These are phyloP conservation scores for Globisporangium okanoganense DNA, from an alignment of 352 stramenopile genomes.

Conservation along the genomic window DNA sequence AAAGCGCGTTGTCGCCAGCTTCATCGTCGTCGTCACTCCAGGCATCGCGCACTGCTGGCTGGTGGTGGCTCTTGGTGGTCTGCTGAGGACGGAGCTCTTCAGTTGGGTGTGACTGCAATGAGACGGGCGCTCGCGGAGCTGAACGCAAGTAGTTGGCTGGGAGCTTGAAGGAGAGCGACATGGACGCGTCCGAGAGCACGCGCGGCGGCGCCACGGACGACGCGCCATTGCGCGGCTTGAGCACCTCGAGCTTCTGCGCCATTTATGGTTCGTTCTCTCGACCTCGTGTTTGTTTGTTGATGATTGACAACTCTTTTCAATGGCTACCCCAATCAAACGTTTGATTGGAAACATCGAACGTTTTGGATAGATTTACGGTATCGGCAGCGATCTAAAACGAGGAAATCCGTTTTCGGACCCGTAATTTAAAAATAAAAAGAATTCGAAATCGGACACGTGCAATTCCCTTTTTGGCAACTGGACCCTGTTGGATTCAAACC, in stretches of 20 bases:
- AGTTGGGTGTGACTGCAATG: background rate
- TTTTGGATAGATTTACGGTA: no score
- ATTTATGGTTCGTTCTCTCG: constrained; percentile 3
- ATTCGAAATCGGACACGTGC: no score
- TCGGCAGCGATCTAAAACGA: no score
- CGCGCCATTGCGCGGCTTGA: constrained; percentile 26
- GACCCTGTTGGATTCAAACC: no score
- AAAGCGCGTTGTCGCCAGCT: constrained; percentile 11
- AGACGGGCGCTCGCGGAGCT: background rate
- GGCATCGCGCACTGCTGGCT: background rate
- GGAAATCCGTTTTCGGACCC: no score
- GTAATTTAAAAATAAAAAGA: no score
- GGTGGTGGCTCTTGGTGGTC: background rate
- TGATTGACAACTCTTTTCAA: no score
- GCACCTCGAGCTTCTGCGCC: constrained; percentile 33
- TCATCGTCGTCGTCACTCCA: constrained; percentile 2
- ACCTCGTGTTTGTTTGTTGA: no score
- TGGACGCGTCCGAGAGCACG: constrained; percentile 33
- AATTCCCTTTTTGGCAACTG: no score
- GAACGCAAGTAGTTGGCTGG: constrained; percentile 24
- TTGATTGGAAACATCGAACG: no score
- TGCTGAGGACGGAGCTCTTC: background rate
- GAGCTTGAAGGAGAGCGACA: constrained; percentile 47
- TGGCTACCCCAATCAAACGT: no score
- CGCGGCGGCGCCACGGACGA: constrained; percentile 13